Percentiles rank a stretch among this genome's conserved stretches.
These are phyloP conservation scores for Pilatotrama ljubarskyi DNA, from an alignment of 768 basidiomycete species.

Conservation along the genomic window DNA sequence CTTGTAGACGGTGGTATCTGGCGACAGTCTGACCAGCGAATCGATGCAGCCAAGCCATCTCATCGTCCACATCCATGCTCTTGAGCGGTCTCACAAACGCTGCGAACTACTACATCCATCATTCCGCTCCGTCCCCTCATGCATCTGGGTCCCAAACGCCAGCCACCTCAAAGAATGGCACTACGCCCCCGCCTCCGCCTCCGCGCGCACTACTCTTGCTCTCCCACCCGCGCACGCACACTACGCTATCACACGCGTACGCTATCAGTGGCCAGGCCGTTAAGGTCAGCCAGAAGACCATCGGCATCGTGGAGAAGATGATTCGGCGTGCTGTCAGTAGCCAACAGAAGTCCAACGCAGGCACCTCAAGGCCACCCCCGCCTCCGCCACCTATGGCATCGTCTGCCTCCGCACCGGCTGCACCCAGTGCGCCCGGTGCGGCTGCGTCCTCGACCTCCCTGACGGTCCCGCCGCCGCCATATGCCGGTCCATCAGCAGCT, in stretches of 20 bases:
- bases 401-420: not conserved
- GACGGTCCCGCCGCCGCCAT: conserved; percentile 1
- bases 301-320: conserved; percentile 59
- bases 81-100: conserved; percentile 61
- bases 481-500: not conserved
- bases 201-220: conserved; percentile 28
- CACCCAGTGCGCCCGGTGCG: not conserved
- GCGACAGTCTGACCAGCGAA: not conserved
- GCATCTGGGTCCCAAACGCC: conserved; percentile 29
- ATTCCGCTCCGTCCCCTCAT: conserved; percentile 54
- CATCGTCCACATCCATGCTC: conserved; percentile 62
- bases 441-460: not conserved
- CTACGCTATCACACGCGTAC: conserved; percentile 61
- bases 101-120: conserved; percentile 59
- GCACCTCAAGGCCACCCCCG: not conserved
- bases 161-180: conserved; percentile 21
- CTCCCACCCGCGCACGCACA: conserved; percentile 58
- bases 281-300: conserved; percentile 62
- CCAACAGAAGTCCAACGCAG: conserved; percentile 1
- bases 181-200: conserved; percentile 32
- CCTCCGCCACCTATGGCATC: not conserved
- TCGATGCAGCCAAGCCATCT: conserved; percentile 59
- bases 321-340: conserved; percentile 57
- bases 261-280: conserved; percentile 66
- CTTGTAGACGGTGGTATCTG: not conserved